A percentile compares a stretch with the other conserved stretches of the same genome.
Evolutionary conservation across 495 filamentous ascomycete species (phyloP).

Genomic region (Copromyces sp.): DNA sequence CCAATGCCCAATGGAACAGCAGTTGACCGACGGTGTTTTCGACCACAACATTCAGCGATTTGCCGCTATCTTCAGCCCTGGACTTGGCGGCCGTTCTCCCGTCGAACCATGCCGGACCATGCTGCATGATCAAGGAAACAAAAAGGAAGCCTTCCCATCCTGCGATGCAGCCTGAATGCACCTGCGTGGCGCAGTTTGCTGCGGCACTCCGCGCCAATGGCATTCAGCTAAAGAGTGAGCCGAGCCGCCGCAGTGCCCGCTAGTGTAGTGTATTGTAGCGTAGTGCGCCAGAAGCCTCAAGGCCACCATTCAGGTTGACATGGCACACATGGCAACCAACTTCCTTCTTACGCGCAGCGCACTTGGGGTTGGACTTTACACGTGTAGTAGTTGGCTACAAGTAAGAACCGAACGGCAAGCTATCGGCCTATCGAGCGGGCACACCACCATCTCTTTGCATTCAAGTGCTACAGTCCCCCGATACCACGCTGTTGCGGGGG

Average conservation of each 20-base stretch:
- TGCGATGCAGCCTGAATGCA: background rate
- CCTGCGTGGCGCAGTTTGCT: background rate
- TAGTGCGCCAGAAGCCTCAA: background rate
- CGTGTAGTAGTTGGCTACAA: too few species aligned
- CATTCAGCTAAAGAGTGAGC: background rate
- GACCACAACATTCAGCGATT: too few species aligned
- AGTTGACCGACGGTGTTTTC: background rate
- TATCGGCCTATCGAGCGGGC: too few species aligned
- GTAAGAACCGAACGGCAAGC: too few species aligned
- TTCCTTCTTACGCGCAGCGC: too few species aligned
- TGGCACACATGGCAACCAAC: too few species aligned
- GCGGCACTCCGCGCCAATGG: background rate
- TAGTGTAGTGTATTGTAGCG: background rate
- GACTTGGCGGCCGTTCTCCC: background rate
- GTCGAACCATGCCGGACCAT: background rate
- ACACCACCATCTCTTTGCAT: too few species aligned
- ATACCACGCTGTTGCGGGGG: background rate
- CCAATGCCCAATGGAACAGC: background rate
- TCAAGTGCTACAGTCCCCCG: too few species aligned
- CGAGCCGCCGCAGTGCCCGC: background rate
- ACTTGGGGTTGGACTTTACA: too few species aligned
- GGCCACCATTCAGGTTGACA: too few species aligned
- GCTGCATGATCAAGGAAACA: background rate
- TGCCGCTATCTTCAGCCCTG: background rate
- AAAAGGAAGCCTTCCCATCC: background rate